Evolutionary conservation across 1,284 basidiomycete species (phyloP).

Genomic region (Laetiporus sulphureus): DNA sequence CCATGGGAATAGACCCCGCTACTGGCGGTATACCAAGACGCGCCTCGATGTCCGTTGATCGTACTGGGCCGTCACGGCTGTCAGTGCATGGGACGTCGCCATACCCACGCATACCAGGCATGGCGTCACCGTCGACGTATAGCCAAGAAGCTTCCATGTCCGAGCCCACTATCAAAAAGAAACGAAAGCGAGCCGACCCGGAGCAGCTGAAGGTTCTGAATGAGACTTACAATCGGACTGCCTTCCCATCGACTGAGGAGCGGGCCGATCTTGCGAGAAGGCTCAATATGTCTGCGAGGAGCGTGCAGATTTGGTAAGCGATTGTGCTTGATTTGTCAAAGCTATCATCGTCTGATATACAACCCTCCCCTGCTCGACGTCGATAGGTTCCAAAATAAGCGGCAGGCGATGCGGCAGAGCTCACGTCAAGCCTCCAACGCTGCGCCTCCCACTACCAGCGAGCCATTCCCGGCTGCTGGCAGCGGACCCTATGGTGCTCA

Average conservation of each 20-base stretch:
- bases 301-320: slow-evolving; percentile 77
- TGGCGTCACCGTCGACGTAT: slow-evolving; percentile 35
- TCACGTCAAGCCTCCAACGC: slow-evolving; percentile 52
- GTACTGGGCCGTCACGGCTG: slow-evolving; percentile 21
- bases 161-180: slow-evolving; percentile 74
- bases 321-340: no score
- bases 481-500: slow-evolving; percentile 10
- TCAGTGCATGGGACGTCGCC: slow-evolving; percentile 30
- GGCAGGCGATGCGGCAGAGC: slow-evolving; percentile 73
- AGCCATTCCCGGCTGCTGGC: slow-evolving; percentile 36
- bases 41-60: slow-evolving; percentile 25
- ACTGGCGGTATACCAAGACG: slow-evolving; percentile 22
- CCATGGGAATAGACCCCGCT: slow-evolving; percentile 22
- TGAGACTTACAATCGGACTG: slow-evolving; percentile 71
- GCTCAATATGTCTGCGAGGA: slow-evolving; percentile 75
- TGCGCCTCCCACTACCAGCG: slow-evolving; percentile 36
- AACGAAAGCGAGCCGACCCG: slow-evolving; percentile 77
- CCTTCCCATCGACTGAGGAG: slow-evolving; percentile 81
- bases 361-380: no score
- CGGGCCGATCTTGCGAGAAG: slow-evolving; percentile 67
- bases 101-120: slow-evolving; percentile 33
- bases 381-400: slow-evolving; percentile 77
- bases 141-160: slow-evolving; percentile 28
- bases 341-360: no score
- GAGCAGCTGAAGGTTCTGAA: slow-evolving; percentile 73